Percentiles rank a stretch among this genome's conserved stretches.
These are phyloP conservation scores for Euphrasia confusa DNA, from an alignment of 257 asterid species.

Conservation along the genomic window DNA sequence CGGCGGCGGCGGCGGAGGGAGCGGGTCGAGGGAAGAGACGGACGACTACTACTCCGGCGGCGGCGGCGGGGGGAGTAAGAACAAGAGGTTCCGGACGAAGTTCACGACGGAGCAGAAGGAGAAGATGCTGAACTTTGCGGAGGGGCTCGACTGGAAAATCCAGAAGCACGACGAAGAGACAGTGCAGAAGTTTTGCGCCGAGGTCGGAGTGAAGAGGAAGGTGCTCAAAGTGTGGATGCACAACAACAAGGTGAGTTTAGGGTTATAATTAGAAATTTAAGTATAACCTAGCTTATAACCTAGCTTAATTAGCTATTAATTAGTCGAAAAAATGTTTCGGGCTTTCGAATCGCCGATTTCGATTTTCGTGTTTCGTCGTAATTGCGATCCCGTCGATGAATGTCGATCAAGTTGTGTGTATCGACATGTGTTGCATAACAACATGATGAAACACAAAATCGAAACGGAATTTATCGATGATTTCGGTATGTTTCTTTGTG, in stretches of 20 bases:
- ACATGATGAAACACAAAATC: too few species aligned
- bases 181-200: conserved; percentile 54
- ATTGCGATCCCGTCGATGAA: too few species aligned
- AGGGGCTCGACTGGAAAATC: conserved; percentile 63
- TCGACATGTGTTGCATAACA: too few species aligned
- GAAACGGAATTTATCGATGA: too few species aligned
- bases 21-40: conserved; percentile 39
- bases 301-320: too few species aligned
- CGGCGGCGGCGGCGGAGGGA: conserved; percentile 27
- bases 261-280: conserved; percentile 43
- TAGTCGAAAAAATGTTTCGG: too few species aligned
- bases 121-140: conserved; percentile 57
- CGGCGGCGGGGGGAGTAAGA: conserved; percentile 39
- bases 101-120: conserved; percentile 71
- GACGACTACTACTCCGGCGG: conserved; percentile 39
- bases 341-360: too few species aligned
- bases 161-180: conserved; percentile 63
- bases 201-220: conserved; percentile 55
- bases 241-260: conserved; percentile 69
- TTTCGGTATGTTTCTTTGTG: too few species aligned
- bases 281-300: conserved; percentile 26
- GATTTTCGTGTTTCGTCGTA: too few species aligned
- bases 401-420: too few species aligned
- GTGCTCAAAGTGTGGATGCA: conserved; percentile 90
- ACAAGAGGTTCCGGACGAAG: conserved; percentile 50